A percentile compares a stretch with the other conserved stretches of the same genome.
phyloP scores from a whole-genome alignment of 192 early-diverging fungal species.

The Umbelopsis sp. region DNA sequence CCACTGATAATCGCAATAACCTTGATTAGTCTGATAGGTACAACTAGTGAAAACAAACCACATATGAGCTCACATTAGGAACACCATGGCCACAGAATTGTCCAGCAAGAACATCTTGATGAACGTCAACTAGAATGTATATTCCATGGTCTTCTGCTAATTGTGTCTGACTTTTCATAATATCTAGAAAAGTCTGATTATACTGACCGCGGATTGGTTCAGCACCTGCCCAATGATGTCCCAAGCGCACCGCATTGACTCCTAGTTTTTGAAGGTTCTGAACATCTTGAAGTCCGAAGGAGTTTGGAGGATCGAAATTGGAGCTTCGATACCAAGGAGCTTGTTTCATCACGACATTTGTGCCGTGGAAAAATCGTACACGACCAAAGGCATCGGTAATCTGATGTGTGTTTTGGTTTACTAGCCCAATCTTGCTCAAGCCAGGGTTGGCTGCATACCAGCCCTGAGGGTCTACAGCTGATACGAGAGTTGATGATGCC shows the following conservation, averaged over 20 bases:
- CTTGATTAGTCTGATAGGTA: background rate
- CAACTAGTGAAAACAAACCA: background rate
- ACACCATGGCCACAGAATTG: conserved; percentile 58
- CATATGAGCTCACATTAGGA: conserved; percentile 39
- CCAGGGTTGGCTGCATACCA: conserved; percentile 31
- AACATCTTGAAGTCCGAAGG: conserved; percentile 50
- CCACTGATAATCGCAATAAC: background rate
- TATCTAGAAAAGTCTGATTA: conserved; percentile 57
- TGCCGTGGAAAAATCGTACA: conserved; percentile 57
- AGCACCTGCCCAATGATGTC: conserved; percentile 62
- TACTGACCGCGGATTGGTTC: conserved; percentile 62
- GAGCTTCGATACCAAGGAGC: conserved; percentile 50
- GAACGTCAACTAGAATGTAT: conserved; percentile 66
- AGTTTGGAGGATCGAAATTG: conserved; percentile 48
- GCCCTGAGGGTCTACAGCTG: conserved; percentile 13
- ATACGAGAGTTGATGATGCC: background rate
- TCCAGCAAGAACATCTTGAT: conserved; percentile 60
- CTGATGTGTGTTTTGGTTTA: conserved; percentile 43
- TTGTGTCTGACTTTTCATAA: conserved; percentile 52
- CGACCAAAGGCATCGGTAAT: conserved; percentile 55
- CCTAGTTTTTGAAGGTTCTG: conserved; percentile 37
- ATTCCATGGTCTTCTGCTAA: conserved; percentile 55
- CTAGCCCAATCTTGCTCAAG: conserved; percentile 46
- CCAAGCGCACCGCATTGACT: conserved; percentile 43
- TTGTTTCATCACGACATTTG: conserved; percentile 62